Base-by-base conservation (phyloP, 2,329 filamentous ascomycete genomes). In the Talaromyces sp. region DNA sequence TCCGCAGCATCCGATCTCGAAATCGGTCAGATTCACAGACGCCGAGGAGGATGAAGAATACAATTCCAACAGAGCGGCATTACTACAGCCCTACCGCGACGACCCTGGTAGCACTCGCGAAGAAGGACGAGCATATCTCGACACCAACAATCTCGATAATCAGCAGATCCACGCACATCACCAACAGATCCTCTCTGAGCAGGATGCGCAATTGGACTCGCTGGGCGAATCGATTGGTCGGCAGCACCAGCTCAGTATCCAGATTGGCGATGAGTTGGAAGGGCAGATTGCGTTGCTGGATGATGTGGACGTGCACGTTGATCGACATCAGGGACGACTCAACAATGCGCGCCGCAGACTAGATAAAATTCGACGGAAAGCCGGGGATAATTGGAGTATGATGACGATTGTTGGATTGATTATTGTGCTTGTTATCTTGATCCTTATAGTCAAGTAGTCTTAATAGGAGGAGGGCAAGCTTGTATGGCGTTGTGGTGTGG, bases 191-290 rank as follows among this genome's bases (percentile, higher is more conserved):
- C 81, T 99, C 40, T 83, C 84, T n/a, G 88, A 97, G 66, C 95
- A 99, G 77, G 95, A 99, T 73, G 89, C 91, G 67, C 92, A 96
- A 75, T 83, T 99, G n/a, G 93, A 98, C 74, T 83, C 84, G 9
- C 81, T 99, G 3, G 91, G 93, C n/a, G 86, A 87, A 70, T 91
- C 87, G 63, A 97, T 99, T 68, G 85, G 90, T 3, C 86, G 95
- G 42, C 95, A 98, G 80, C 84, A 96, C 57, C 91, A 98, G 79
- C 82, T 99, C 65, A 93, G 89, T 73, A 96, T 97, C 80, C 91
- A 95, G 79, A 98, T 99, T 71, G 93, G 95, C 33, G 91, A 97
- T 74, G 95, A 99, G 81, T 83, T 99, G 39, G 95, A 98, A 70
- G 89, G 87, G 68, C 95, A 99, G 71, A 90, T 96, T 40, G 83